Evolutionary conservation across 2,329 filamentous ascomycete species (phyloP).

Genomic region (Ophiostoma himal-ulmi): DNA sequence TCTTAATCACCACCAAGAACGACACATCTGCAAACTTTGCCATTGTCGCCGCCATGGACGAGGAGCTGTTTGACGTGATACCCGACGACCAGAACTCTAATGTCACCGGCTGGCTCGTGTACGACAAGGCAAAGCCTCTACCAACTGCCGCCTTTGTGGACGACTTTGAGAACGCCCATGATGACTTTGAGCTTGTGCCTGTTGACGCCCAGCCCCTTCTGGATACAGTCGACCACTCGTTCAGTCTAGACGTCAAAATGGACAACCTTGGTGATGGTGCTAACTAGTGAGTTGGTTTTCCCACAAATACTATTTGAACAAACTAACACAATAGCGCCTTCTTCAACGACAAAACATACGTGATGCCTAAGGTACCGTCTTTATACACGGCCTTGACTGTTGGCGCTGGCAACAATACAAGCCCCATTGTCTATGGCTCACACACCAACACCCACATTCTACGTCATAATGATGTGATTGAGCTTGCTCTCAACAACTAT

Average conservation of each 20-base stretch:
- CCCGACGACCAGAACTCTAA: constrained; percentile 64
- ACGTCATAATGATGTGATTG: constrained; percentile 59
- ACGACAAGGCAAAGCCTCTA: constrained; percentile 44
- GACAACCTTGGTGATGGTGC: constrained; percentile 62
- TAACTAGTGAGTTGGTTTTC: constrained; percentile 48
- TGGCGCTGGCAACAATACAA: constrained; percentile 50
- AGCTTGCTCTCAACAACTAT: constrained; percentile 52
- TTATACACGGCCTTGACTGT: constrained; percentile 68
- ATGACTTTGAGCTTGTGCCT: constrained; percentile 68
- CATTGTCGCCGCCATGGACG: constrained; percentile 65
- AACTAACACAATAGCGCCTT: constrained; percentile 44
- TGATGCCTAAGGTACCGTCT: constrained; percentile 66
- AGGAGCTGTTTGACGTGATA: constrained; percentile 62
- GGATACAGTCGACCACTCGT: constrained; percentile 54
- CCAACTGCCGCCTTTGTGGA: constrained; percentile 51
- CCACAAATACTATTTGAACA: constrained; percentile 48
- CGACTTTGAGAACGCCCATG: constrained; percentile 54
- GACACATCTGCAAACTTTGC: constrained; percentile 61
- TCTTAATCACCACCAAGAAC: constrained; percentile 60
- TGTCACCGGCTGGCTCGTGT: constrained; percentile 58
- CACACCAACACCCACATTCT: constrained; percentile 63
- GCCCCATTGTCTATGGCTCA: constrained; percentile 59
- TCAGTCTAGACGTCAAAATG: constrained; percentile 61
- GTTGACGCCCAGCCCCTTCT: constrained; percentile 58
- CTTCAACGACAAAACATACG: constrained; percentile 75